phyloP scores from a whole-genome alignment of 768 basidiomycete genomes.

The Paxillus ammoniavirescens region DNA sequence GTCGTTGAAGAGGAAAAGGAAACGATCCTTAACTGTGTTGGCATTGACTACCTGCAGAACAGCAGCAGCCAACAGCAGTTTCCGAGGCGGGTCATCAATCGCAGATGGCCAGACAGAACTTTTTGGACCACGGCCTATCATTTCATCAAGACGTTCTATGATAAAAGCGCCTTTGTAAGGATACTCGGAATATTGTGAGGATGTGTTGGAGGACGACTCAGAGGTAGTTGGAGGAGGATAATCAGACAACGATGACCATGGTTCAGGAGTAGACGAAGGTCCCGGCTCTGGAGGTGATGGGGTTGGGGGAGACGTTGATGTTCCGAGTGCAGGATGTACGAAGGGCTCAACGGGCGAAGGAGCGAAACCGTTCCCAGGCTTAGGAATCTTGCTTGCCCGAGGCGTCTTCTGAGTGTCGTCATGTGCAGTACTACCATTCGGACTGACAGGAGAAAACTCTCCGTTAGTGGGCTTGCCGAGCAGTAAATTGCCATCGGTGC shows the following conservation, averaged over 20 bases:
- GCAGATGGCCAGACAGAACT: conserved; percentile 59
- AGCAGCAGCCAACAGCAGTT: conserved; percentile 78
- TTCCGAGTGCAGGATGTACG: conserved; percentile 20
- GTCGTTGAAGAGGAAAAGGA: conserved; percentile 96
- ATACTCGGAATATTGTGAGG: conserved; percentile 60
- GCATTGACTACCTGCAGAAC: conserved; percentile 93
- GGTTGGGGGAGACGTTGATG: conserved; percentile 37
- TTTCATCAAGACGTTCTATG: conserved; percentile 69
- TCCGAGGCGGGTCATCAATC: conserved; percentile 85
- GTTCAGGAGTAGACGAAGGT: conserved; percentile 71
- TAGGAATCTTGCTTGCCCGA: conserved; percentile 34
- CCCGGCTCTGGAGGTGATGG: conserved; percentile 55
- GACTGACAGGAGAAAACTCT: conserved; percentile 28
- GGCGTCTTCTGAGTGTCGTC: conserved; percentile 35
- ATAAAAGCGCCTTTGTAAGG: conserved; percentile 50
- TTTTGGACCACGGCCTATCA: conserved; percentile 59
- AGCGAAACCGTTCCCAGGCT: conserved; percentile 20
- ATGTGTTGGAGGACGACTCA: conserved; percentile 72
- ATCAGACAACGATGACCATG: conserved; percentile 72
- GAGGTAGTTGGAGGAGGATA: conserved; percentile 70
- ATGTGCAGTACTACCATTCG: conserved; percentile 25
- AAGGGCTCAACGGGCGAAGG: conserved; percentile 19
- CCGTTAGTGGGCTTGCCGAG: conserved; percentile 25
- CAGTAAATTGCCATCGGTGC: conserved; percentile 36
- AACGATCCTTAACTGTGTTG: conserved; percentile 93